These are phyloP conservation scores for Kwoniella dendrophila DNA, from an alignment of 768 basidiomycete species.

Conservation along the genomic window DNA sequence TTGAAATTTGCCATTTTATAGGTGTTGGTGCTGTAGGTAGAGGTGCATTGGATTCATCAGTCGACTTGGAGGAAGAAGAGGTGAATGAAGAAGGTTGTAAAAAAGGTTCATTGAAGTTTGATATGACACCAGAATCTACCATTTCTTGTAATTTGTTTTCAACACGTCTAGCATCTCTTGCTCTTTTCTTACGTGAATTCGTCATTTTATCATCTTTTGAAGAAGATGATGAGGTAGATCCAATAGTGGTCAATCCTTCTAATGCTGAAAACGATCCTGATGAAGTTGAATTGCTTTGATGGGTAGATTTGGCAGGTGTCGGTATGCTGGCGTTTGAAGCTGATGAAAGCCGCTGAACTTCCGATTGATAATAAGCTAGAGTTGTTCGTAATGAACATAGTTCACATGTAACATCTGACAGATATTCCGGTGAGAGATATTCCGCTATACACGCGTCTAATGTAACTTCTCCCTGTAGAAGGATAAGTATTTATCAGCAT, in stretches of 20 bases:
- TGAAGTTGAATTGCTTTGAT: background rate
- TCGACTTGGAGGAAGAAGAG: no score
- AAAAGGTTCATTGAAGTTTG: slow-evolving; percentile 54
- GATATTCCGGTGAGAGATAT: slow-evolving; percentile 82
- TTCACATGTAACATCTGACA: slow-evolving; percentile 90
- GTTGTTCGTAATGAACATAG: slow-evolving; percentile 86
- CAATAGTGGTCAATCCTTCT: slow-evolving; percentile 6
- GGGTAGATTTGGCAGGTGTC: background rate
- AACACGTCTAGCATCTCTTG: slow-evolving; percentile 71
- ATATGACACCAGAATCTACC: slow-evolving; percentile 70
- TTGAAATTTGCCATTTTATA: slow-evolving; percentile 45
- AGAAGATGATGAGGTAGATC: background rate
- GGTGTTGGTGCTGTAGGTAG: slow-evolving; percentile 26
- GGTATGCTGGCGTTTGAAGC: slow-evolving; percentile 38
- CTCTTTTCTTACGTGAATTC: slow-evolving; percentile 71
- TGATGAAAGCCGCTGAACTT: slow-evolving; percentile 65
- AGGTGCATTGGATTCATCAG: no score
- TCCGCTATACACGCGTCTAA: slow-evolving; percentile 83
- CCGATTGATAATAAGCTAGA: slow-evolving; percentile 64
- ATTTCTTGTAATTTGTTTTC: slow-evolving; percentile 66
- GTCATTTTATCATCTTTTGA: slow-evolving; percentile 60
- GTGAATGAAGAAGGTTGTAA: slow-evolving; percentile 9
- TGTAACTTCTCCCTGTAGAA: slow-evolving; percentile 54
- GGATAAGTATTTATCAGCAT: slow-evolving; percentile 2
- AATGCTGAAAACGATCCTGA: slow-evolving; percentile 24